Evolutionary conservation across 345 rosid species (phyloP).

Genomic region (Linum trigynum): DNA sequence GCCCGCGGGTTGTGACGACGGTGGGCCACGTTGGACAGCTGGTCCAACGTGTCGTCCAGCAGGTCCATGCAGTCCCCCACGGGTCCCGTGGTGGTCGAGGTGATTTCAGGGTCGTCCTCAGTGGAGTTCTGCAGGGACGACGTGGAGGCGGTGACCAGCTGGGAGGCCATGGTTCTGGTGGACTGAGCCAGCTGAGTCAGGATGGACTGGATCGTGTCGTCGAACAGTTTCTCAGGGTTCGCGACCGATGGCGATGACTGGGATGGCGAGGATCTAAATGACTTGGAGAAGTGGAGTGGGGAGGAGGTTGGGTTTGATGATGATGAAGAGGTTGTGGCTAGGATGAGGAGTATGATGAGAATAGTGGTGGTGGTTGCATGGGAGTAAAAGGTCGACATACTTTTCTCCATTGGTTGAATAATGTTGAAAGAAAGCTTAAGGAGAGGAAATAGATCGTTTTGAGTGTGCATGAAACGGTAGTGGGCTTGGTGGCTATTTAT

Average conservation of each 20-base stretch:
- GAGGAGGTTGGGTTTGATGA: constrained; percentile 6
- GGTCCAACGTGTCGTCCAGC: constrained; percentile 39
- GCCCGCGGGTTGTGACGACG: not conserved
- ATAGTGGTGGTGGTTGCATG: not conserved
- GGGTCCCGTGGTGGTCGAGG: not conserved
- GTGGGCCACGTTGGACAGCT: constrained; percentile 25
- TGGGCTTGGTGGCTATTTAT: not conserved
- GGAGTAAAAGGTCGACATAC: not conserved
- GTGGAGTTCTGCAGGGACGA: not conserved
- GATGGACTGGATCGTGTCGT: constrained; percentile 25
- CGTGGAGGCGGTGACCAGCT: constrained; percentile 18
- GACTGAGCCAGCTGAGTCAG: constrained; percentile 27
- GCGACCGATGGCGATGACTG: constrained; percentile 4
- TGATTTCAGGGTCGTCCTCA: not conserved
- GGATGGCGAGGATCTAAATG: constrained; percentile 19
- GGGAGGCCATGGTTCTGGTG: constrained; percentile 26
- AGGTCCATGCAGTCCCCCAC: constrained; percentile 40
- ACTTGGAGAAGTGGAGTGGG: constrained; percentile 37
- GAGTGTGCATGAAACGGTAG: not conserved
- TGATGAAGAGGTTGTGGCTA: not conserved
- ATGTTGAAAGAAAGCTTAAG: no score
- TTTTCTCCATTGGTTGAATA: no score
- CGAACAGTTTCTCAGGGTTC: constrained; percentile 18
- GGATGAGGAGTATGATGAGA: not conserved
- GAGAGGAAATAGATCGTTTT: not conserved